phyloP scores from a whole-genome alignment of 1,284 basidiomycete species.

The Tremellales sp. region DNA sequence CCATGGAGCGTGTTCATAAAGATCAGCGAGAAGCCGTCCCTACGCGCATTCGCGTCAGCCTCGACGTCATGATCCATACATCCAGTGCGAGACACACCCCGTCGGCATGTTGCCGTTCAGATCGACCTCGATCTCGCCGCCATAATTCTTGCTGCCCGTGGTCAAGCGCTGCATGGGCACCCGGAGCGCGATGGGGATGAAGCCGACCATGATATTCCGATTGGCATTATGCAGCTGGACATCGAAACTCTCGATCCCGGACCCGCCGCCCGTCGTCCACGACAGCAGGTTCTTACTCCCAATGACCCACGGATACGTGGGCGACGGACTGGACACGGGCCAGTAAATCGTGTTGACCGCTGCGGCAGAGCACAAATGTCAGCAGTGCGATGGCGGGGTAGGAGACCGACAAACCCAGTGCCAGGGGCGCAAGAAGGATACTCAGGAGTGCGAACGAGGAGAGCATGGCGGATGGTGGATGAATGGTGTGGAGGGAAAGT shows the following conservation, averaged over 20 bases:
- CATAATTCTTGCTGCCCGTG: slow-evolving; percentile 37
- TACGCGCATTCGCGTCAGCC: slow-evolving; percentile 5
- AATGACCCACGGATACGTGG: slow-evolving; percentile 41
- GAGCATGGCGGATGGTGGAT: too few relatives aligned
- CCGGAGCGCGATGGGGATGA: slow-evolving; percentile 40
- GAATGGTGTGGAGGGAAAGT: too few relatives aligned
- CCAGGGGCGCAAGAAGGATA: too few relatives aligned
- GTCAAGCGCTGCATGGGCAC: slow-evolving; percentile 38
- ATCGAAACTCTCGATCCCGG: slow-evolving; percentile 45
- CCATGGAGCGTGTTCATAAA: slow-evolving; percentile 44
- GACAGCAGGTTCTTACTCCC: slow-evolving; percentile 42
- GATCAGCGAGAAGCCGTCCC: slow-evolving; percentile 38
- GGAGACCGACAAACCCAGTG: slow-evolving; percentile 17
- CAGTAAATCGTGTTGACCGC: slow-evolving; percentile 43
- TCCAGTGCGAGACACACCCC: slow-evolving; percentile 26
- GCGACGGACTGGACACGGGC: slow-evolving; percentile 40
- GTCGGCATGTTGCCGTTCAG: slow-evolving; percentile 31
- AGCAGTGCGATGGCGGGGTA: not conserved
- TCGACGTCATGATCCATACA: not conserved
- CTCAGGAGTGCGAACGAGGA: too few relatives aligned
- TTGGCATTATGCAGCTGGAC: slow-evolving; percentile 47
- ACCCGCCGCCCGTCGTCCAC: slow-evolving; percentile 43
- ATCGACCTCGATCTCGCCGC: slow-evolving; percentile 46
- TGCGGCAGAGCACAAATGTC: not conserved
- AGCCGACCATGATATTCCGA: slow-evolving; percentile 42